These are phyloP conservation scores for Parathielavia appendiculata DNA, from an alignment of 495 filamentous ascomycete species.

Conservation along the genomic window DNA sequence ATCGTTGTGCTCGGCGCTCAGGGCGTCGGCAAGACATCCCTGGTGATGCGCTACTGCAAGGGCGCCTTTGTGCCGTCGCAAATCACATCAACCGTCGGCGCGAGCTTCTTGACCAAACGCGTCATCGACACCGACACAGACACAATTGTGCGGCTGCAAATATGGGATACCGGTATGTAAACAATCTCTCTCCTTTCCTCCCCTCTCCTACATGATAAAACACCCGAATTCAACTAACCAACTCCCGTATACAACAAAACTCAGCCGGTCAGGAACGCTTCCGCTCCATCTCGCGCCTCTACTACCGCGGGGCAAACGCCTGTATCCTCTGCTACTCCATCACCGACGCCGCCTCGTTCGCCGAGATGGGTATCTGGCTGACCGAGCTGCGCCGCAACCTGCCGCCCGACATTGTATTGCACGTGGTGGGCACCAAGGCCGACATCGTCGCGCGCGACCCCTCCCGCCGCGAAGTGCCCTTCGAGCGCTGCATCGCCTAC, in stretches of 20 bases:
- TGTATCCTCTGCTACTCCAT: conserved; percentile 95
- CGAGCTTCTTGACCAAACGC: conserved; percentile 89
- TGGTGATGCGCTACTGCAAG: conserved; percentile 81
- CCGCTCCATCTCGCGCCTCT: conserved; percentile 84
- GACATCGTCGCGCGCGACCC: conserved; percentile 86
- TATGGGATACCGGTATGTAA: conserved; percentile 70
- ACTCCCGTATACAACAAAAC: background rate
- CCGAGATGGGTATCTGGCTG: conserved; percentile 92
- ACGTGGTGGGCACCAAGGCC: conserved; percentile 92
- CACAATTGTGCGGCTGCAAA: conserved; percentile 75
- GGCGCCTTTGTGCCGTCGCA: conserved; percentile 67
- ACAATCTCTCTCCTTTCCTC: conserved; percentile 2
- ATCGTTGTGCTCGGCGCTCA: conserved; percentile 86
- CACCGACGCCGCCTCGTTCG: conserved; percentile 77
- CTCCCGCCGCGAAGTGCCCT: conserved; percentile 69
- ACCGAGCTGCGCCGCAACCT: conserved; percentile 70
- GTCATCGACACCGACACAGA: conserved; percentile 78
- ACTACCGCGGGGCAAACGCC: conserved; percentile 93
- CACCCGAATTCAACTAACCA: background rate
- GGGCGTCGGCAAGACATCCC: conserved; percentile 91
- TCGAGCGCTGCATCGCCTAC: conserved; percentile 90
- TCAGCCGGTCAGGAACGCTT: conserved; percentile 89
- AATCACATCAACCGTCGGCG: conserved; percentile 79
- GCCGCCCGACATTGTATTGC: conserved; percentile 72
- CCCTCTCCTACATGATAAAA: background rate